A percentile compares a stretch with the other conserved stretches of the same genome.
Conservation (phyloP, 257 asterid species). For the Penstemon eatonii region DNA sequence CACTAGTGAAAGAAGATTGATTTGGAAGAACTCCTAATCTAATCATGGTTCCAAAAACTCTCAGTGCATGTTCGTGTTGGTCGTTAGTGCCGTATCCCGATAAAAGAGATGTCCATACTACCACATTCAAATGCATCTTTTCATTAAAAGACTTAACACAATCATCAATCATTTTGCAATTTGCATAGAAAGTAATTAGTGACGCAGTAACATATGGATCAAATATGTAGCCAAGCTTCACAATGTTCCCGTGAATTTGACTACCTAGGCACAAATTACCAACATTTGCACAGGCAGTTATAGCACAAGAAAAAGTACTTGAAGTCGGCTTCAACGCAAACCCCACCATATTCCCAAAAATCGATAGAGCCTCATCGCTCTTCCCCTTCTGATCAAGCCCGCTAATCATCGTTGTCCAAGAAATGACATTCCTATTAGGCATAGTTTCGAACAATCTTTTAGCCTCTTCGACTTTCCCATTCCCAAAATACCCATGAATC, state of each 20-base stretch:
- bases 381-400: conserved; percentile 76
- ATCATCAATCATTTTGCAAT: conserved; percentile 52
- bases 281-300: conserved; percentile 65
- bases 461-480: conserved; percentile 61
- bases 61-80: conserved; percentile 56
- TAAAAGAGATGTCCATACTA: conserved; percentile 86
- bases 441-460: conserved; percentile 51
- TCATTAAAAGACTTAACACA: conserved; percentile 52
- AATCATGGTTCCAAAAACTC: conserved; percentile 56
- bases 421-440: conserved; percentile 63
- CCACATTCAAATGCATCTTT: conserved; percentile 60
- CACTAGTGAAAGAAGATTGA: conserved; percentile 87
- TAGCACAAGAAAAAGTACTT: conserved; percentile 56
- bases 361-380: conserved; percentile 58
- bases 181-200: conserved; percentile 69
- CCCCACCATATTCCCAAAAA: conserved; percentile 53
- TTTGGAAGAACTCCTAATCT: conserved; percentile 65
- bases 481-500: conserved; percentile 68
- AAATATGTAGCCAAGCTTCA: conserved; percentile 55
- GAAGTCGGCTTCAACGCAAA: conserved; percentile 60
- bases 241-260: conserved; percentile 58
- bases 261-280: conserved; percentile 44
- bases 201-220: conserved; percentile 64
- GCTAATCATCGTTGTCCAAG: conserved; percentile 80
- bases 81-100: conserved; percentile 67